Evolutionary conservation across 1,284 basidiomycete species (phyloP).

Genomic region (Tylopilus sp.): DNA sequence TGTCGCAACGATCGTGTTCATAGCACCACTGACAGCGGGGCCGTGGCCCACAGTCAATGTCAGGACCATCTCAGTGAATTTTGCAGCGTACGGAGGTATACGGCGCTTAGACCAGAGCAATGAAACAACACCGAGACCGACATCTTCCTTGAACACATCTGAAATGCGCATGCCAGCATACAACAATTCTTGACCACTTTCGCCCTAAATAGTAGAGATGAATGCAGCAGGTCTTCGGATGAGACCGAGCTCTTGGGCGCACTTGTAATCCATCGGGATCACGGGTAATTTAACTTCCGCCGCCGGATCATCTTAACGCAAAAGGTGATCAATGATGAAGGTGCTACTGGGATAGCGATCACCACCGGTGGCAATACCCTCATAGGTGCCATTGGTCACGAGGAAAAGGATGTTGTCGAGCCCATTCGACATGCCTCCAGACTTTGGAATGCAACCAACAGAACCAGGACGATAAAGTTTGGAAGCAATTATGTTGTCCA

Average conservation of each 20-base stretch:
- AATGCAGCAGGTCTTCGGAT: slow-evolving; percentile 99
- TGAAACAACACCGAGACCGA: slow-evolving; percentile 96
- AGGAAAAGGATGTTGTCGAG: slow-evolving; percentile 99
- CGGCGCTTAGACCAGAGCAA: slow-evolving; percentile 99
- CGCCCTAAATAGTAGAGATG: slow-evolving; percentile 99
- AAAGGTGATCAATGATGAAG: slow-evolving; percentile 99
- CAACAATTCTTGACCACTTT: slow-evolving; percentile 97
- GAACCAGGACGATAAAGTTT: slow-evolving; percentile 99
- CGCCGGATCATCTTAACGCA: slow-evolving; percentile 96
- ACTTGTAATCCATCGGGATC: slow-evolving; percentile 99
- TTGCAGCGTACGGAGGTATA: slow-evolving; percentile 86
- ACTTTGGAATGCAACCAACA: slow-evolving; percentile 99
- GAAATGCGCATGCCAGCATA: slow-evolving; percentile 99
- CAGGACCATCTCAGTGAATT: slow-evolving; percentile 99
- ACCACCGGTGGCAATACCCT: slow-evolving; percentile 99
- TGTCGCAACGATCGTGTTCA: slow-evolving; percentile 99
- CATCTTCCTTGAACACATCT: slow-evolving; percentile 98
- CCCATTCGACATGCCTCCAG: slow-evolving; percentile 99
- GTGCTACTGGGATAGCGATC: slow-evolving; percentile 99
- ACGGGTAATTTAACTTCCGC: slow-evolving; percentile 91
- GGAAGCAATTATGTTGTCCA: slow-evolving; percentile 99
- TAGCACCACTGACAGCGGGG: slow-evolving; percentile 96
- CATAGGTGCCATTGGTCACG: slow-evolving; percentile 98
- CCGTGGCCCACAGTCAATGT: slow-evolving; percentile 99
- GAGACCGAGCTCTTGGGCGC: slow-evolving; percentile 98